A percentile compares a stretch with the other conserved stretches of the same genome.
These are phyloP conservation scores for Datura wrightii DNA, from an alignment of 257 asterid species.

Conservation along the genomic window DNA sequence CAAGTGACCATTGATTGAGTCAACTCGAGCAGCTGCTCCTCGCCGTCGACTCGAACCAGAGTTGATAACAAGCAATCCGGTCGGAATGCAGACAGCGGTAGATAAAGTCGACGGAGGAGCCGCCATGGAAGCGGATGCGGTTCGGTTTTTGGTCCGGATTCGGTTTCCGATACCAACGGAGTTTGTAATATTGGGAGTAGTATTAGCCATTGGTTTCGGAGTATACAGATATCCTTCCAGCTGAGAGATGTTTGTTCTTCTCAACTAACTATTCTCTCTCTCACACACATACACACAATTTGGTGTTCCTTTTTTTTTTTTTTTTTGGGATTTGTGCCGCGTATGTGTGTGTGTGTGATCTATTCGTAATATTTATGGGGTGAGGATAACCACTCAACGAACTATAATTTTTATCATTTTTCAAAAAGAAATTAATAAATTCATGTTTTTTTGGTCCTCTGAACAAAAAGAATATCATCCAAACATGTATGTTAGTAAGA, in stretches of 20 bases:
- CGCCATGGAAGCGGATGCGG: constrained; percentile 18
- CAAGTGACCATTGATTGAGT: constrained; percentile 25
- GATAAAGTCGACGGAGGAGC: constrained; percentile 27
- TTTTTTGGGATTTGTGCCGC: constrained; percentile 5
- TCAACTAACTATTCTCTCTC: constrained; percentile 13
- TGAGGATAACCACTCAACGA: constrained; percentile 26
- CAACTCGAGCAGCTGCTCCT: constrained; percentile 29
- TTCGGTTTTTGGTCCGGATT: constrained; percentile 26
- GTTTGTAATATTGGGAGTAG: constrained; percentile 28
- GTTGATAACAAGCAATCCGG: constrained; percentile 26
- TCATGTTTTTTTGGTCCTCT: background rate
- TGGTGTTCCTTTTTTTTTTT: background rate
- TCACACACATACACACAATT: background rate
- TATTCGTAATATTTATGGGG: background rate
- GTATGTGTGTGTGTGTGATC: background rate
- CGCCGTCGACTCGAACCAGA: constrained; percentile 25
- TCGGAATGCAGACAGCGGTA: constrained; percentile 27
- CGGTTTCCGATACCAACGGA: constrained; percentile 30
- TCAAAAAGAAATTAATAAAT: background rate
- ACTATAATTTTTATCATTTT: background rate
- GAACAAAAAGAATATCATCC: constrained; percentile 13
- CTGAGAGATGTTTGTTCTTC: background rate
- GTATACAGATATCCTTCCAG: constrained; percentile 32
- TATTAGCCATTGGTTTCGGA: constrained; percentile 51
- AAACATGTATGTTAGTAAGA: background rate